Evolutionary conservation across 2,329 filamentous ascomycete genomes (phyloP), one percentile per base, ranked within the genome.

Genomic region (Simplicillium aogashimaense): DNA sequence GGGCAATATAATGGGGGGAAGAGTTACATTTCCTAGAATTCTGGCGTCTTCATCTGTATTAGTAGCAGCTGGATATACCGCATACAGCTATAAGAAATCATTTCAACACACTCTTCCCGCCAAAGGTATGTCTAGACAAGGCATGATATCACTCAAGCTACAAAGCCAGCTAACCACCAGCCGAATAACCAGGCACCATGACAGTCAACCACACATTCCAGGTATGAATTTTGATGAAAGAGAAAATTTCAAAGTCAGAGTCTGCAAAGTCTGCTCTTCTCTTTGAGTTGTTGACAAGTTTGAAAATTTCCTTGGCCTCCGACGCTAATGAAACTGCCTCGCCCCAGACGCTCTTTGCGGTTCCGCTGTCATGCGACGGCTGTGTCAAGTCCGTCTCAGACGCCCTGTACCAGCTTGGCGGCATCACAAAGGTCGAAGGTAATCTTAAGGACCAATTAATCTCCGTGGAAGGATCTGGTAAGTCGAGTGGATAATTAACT

Each of bases 331-430:
- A 42, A 43, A 41, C 40, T 35, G 11, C 29, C 18, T 31, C 35
- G 20, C 31, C 49, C 50, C 48, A 97, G 83, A 94, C 90, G 45
- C 83, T 90, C 48, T 97, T 97, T 63, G 88, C 90, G 47, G 92
- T 97, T 51, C 89, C 88, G 41, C 81, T 97, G 70, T 87, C 81
- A 64, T 97, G 92, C 67, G 83, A 94, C 53, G 71, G 75, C 56
- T 97, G 92, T 67, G 78, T 95, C 60, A 83, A 89, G 61, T 81
- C 87, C 53, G 81, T 98, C 58, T 87, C 87, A 54, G 75, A 76
- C 47, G 81, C 86, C 36, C 67, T 97, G 38, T 76, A 83, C 60
- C 79, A 83, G 55, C 66, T 97, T 34, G 71, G 78, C 54, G 88
- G 89, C 33, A 85, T 97, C 58, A 76, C 73, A 53, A 89, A 86